These are phyloP conservation scores for Sanghuangporus baumii DNA, from an alignment of 1,284 basidiomycete species.

Conservation along the genomic window DNA sequence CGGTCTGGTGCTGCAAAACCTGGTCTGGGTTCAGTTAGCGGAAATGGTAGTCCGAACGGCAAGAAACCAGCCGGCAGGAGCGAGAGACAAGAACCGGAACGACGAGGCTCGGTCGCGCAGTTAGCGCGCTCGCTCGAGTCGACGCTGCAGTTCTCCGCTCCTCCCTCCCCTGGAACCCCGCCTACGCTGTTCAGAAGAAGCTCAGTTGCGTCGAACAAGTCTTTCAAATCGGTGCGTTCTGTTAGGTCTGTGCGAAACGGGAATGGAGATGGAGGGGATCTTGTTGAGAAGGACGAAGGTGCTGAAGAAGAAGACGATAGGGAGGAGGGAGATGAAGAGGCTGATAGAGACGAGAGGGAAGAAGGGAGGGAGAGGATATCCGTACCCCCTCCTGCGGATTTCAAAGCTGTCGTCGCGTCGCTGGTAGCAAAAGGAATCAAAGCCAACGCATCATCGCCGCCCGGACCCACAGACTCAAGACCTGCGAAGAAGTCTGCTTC, in stretches of 20 bases:
- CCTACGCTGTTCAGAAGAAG: background rate
- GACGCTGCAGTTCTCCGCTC: slow-evolving; percentile 1
- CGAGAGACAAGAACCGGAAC: too few species aligned
- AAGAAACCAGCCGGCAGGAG: too few species aligned
- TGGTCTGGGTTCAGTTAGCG: too few species aligned
- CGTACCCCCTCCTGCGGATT: background rate
- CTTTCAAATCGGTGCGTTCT: background rate
- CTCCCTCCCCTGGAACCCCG: background rate
- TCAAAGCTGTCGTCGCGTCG: background rate
- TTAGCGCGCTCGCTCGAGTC: slow-evolving; percentile 1
- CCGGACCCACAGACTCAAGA: background rate
- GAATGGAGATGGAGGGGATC: too few species aligned
- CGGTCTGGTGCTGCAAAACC: too few species aligned
- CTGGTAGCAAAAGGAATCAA: background rate
- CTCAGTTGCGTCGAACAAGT: background rate
- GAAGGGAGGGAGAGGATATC: background rate
- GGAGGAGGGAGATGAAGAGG: background rate
- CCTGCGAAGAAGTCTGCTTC: background rate
- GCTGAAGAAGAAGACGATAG: background rate
- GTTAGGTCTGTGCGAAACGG: background rate
- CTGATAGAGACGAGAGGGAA: background rate
- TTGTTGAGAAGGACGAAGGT: background rate
- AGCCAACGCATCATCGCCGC: background rate
- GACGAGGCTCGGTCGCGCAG: background rate
- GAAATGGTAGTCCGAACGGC: background rate